phyloP scores from a whole-genome alignment of 306 rosid genomes.

The Senna siamea region DNA sequence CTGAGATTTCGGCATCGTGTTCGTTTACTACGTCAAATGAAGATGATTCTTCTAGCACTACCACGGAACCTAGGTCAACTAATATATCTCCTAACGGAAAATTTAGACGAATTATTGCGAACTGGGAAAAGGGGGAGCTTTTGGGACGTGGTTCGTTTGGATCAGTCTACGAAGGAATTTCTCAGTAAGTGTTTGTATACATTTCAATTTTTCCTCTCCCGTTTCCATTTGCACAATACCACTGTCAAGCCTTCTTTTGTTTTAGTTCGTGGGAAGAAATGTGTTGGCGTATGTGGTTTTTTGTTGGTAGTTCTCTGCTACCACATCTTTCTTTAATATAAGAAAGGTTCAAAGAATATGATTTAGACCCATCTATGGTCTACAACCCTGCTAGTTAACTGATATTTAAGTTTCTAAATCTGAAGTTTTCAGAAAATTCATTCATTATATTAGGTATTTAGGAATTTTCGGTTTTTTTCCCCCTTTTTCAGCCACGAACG shows the following conservation, averaged over 20 bases:
- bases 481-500: background rate
- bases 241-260: background rate
- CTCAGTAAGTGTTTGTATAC: constrained; percentile 60
- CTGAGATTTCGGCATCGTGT: constrained; percentile 48
- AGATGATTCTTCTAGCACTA: constrained; percentile 79
- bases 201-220: background rate
- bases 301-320: background rate
- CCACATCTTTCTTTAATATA: background rate
- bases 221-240: constrained; percentile 22
- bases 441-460: background rate
- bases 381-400: background rate
- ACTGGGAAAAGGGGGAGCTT: constrained; percentile 75
- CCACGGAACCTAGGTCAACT: constrained; percentile 63
- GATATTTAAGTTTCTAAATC: background rate
- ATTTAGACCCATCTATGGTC: background rate
- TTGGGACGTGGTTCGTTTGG: constrained; percentile 97
- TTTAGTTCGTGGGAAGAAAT: background rate
- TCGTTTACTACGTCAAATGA: constrained; percentile 79
- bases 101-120: constrained; percentile 52
- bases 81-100: constrained; percentile 74
- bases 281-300: background rate
- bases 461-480: background rate
- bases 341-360: background rate
- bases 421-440: background rate
- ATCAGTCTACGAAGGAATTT: constrained; percentile 83